phyloP scores from a whole-genome alignment of 2,329 filamentous ascomycete genomes.

The Waltergamsia citrina region DNA sequence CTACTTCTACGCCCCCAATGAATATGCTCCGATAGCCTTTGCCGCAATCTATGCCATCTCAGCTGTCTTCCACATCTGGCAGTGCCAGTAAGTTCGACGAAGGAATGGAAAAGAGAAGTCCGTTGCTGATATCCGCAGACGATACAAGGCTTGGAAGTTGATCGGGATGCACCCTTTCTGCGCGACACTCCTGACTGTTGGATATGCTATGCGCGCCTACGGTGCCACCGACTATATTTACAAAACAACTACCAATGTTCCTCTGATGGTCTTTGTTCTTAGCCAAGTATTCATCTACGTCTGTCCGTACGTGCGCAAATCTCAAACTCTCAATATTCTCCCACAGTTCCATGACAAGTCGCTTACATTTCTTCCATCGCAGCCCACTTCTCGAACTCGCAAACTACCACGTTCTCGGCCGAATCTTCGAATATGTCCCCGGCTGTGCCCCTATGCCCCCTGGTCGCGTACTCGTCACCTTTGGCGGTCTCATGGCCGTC shows the following conservation, averaged over 20 bases:
- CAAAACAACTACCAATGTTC: too few relatives aligned
- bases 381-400: slow-evolving; percentile 49
- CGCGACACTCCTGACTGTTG: slow-evolving; percentile 41
- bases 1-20: slow-evolving; percentile 37
- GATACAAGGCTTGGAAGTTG: slow-evolving; percentile 32
- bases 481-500: slow-evolving; percentile 32
- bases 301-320: too few relatives aligned
- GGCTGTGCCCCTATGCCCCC: slow-evolving; percentile 44
- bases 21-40: slow-evolving; percentile 37
- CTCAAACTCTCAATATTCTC: too few relatives aligned
- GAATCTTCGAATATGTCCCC: slow-evolving; percentile 46
- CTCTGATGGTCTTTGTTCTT: too few relatives aligned
- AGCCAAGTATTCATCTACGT: too few relatives aligned
- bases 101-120: too few relatives aligned
- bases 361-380: neutral
- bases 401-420: slow-evolving; percentile 52
- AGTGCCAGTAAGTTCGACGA: slow-evolving; percentile 31
- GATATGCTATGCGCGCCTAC: slow-evolving; percentile 36
- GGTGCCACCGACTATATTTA: slow-evolving; percentile 20
- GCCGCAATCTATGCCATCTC: slow-evolving; percentile 27
- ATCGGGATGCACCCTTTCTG: slow-evolving; percentile 45
- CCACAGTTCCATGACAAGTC: too few relatives aligned
- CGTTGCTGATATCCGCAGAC: neutral
- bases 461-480: slow-evolving; percentile 32
- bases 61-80: slow-evolving; percentile 28